Conservation (phyloP, 1,284 basidiomycete species). For the Kwoniella shivajii region DNA sequence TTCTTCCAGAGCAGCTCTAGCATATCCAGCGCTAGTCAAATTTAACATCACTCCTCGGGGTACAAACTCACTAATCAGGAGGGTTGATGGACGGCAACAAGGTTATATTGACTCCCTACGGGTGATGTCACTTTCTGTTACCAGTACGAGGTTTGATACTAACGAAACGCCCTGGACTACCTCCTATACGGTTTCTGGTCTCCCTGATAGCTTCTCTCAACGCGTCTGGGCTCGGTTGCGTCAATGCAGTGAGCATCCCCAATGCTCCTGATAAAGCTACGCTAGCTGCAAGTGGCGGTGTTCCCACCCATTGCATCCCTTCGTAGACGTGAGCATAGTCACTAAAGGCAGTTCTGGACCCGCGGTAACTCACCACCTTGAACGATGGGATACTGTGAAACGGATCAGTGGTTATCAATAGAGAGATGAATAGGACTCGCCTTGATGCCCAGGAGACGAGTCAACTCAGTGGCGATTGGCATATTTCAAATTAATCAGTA, state of each 20-base stretch:
- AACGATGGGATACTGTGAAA: slow-evolving; percentile 63
- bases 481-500: slow-evolving; percentile 26
- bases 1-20: slow-evolving; percentile 79
- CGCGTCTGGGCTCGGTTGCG: slow-evolving; percentile 82
- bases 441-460: slow-evolving; percentile 51
- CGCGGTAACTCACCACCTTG: slow-evolving; percentile 54
- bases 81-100: slow-evolving; percentile 86
- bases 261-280: slow-evolving; percentile 85
- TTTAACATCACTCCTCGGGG: background rate
- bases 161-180: slow-evolving; percentile 64
- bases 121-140: background rate
- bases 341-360: background rate
- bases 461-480: slow-evolving; percentile 57
- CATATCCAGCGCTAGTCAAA: slow-evolving; percentile 62
- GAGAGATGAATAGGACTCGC: slow-evolving; percentile 6
- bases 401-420: background rate
- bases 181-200: slow-evolving; percentile 64
- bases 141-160: slow-evolving; percentile 17
- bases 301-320: slow-evolving; percentile 79
- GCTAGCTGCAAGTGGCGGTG: slow-evolving; percentile 58
- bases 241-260: slow-evolving; percentile 81
- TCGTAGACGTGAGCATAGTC: background rate
- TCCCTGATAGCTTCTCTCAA: slow-evolving; percentile 82
- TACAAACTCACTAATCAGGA: slow-evolving; percentile 69
- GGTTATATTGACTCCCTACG: slow-evolving; percentile 87